These are phyloP conservation scores for Aspergillus avenaceus DNA, from an alignment of 495 filamentous ascomycete genomes.

Conservation along the genomic window DNA sequence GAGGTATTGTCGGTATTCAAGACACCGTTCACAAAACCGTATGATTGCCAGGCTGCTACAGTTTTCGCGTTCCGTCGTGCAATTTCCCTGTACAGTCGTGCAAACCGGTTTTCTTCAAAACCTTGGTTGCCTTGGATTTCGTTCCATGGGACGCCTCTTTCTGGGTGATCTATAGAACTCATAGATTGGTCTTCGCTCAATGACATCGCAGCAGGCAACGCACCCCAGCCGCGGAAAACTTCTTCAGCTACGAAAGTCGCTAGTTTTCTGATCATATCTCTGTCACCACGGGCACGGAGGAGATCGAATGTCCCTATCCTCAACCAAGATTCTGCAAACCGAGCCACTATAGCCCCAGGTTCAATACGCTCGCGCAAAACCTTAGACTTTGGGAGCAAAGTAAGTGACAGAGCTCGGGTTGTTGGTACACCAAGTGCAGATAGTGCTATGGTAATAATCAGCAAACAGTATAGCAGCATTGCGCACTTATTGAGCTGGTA, in stretches of 20 bases:
- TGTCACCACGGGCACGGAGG: slow-evolving; percentile 73
- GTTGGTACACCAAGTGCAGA: slow-evolving; percentile 81
- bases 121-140: slow-evolving; percentile 59
- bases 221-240: slow-evolving; percentile 80
- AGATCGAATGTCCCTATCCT: slow-evolving; percentile 94
- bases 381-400: slow-evolving; percentile 63
- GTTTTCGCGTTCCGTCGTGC: slow-evolving; percentile 80
- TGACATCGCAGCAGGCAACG: slow-evolving; percentile 55
- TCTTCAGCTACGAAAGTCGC: slow-evolving; percentile 81
- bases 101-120: slow-evolving; percentile 77
- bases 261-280: slow-evolving; percentile 64
- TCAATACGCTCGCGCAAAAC: slow-evolving; percentile 81
- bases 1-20: slow-evolving; percentile 97
- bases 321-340: slow-evolving; percentile 90
- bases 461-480: background rate
- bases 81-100: slow-evolving; percentile 83
- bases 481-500: slow-evolving; percentile 7
- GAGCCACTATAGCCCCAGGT: slow-evolving; percentile 85
- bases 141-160: slow-evolving; percentile 49
- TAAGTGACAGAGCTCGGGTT: slow-evolving; percentile 81
- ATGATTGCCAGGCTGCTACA: slow-evolving; percentile 92
- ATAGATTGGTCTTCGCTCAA: slow-evolving; percentile 24
- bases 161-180: slow-evolving; percentile 39
- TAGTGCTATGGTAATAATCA: slow-evolving; percentile 42
- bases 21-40: slow-evolving; percentile 97